Evolutionary conservation across 2,329 filamentous ascomycete genomes (phyloP).

Genomic region (Hysterium pulicare): DNA sequence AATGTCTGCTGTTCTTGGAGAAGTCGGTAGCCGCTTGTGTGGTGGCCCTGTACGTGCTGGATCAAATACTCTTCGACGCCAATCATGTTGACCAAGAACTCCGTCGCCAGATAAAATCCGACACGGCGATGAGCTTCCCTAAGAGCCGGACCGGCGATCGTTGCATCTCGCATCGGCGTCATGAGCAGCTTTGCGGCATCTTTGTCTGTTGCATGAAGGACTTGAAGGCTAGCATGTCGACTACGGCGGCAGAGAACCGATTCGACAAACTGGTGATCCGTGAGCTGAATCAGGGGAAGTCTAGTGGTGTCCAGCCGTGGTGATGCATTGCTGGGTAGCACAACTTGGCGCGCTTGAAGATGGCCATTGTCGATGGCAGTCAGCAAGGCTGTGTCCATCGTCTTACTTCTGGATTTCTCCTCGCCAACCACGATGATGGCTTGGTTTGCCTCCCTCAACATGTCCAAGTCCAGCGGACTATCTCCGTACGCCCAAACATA

Average conservation of each 20-base stretch:
- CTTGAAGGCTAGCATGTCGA: conserved; percentile 11
- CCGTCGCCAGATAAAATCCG: conserved; percentile 54
- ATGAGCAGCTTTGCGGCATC: conserved; percentile 50
- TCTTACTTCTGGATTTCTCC: conserved; percentile 44
- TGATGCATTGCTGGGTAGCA: conserved; percentile 41
- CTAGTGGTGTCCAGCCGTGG: conserved; percentile 43
- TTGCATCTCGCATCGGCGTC: conserved; percentile 53
- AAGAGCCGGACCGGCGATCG: conserved; percentile 44
- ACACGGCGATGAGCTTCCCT: conserved; percentile 48
- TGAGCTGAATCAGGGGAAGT: conserved; percentile 44
- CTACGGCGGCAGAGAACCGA: conserved; percentile 16
- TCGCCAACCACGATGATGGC: conserved; percentile 57
- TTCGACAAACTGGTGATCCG: conserved; percentile 23
- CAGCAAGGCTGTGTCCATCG: conserved; percentile 50
- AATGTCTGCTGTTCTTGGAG: conserved; percentile 46
- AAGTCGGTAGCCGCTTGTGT: conserved; percentile 47
- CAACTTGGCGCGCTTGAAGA: conserved; percentile 45
- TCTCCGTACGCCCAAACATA: conserved; percentile 60
- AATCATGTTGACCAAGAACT: conserved; percentile 47
- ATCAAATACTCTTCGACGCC: conserved; percentile 51
- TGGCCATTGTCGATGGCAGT: conserved; percentile 40
- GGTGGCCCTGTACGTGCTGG: conserved; percentile 50
- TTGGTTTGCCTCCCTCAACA: conserved; percentile 53
- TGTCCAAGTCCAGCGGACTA: conserved; percentile 55
- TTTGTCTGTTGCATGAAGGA: conserved; percentile 48